These are phyloP conservation scores for Saussurea involucrata DNA, from an alignment of 129 eudicot species.

Conservation along the genomic window DNA sequence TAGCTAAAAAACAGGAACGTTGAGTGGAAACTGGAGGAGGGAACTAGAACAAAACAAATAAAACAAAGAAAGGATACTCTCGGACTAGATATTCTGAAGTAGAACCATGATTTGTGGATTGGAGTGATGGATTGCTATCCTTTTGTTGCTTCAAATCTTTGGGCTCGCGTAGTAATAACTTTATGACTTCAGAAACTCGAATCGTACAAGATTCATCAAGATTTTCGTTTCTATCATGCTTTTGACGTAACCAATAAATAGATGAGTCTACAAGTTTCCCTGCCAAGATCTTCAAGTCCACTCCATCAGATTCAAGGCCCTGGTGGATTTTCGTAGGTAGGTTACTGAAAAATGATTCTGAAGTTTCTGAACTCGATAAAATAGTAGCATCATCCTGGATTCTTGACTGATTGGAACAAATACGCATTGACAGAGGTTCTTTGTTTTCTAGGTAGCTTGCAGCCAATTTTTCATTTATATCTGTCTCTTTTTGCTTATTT, in stretches of 20 bases:
- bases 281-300: conserved; percentile 74
- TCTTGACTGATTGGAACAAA: conserved; percentile 31
- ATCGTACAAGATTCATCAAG: conserved; percentile 24
- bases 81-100: conserved; percentile 42
- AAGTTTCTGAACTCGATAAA: conserved; percentile 47
- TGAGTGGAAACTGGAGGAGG: not conserved
- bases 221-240: conserved; percentile 21
- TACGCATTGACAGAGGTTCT: conserved; percentile 17
- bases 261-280: conserved; percentile 65
- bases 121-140: conserved; percentile 17
- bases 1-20: not conserved
- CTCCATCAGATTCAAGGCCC: conserved; percentile 61
- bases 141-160: conserved; percentile 57
- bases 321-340: conserved; percentile 60
- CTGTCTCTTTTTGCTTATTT: conserved; percentile 18
- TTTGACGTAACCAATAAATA: conserved; percentile 49
- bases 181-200: conserved; percentile 39
- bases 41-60: conserved; percentile 7
- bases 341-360: conserved; percentile 65
- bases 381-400: conserved; percentile 32
- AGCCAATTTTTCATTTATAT: conserved; percentile 17
- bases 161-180: conserved; percentile 56
- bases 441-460: conserved; percentile 21
- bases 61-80: conserved; percentile 75
- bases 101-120: conserved; percentile 18